These are phyloP conservation scores for Diplodia mutila DNA, from an alignment of 2,329 filamentous ascomycete genomes.

Conservation along the genomic window DNA sequence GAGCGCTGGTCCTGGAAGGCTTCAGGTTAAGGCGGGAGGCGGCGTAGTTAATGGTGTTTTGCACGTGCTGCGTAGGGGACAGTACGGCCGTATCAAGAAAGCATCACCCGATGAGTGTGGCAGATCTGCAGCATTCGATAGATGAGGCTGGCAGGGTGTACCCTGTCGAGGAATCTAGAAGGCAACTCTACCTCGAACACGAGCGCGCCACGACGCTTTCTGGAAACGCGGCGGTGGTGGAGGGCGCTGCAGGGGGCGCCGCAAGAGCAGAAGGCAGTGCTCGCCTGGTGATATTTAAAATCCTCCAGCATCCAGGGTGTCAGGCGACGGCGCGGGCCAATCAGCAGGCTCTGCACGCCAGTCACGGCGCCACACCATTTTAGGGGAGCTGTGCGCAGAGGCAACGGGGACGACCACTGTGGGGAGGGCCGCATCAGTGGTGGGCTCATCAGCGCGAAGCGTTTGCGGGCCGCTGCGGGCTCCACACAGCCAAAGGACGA, in stretches of 20 bases:
- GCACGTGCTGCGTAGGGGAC: not conserved
- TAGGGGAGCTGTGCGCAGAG: conserved; percentile 19
- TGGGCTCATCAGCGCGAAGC: conserved; percentile 16
- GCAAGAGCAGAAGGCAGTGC: not conserved
- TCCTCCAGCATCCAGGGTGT: conserved; percentile 16
- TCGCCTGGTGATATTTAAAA: conserved; percentile 12
- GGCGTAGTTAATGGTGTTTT: conserved; percentile 11
- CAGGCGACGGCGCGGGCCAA: conserved; percentile 5
- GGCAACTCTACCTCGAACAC: conserved; percentile 4
- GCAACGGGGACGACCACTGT: conserved; percentile 11
- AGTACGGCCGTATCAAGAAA: conserved; percentile 14
- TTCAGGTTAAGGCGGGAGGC: conserved; percentile 31
- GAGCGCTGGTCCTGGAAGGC: conserved; percentile 40
- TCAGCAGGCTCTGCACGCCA: conserved; percentile 4
- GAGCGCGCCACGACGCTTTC: not conserved
- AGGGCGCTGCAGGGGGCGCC: conserved; percentile 17
- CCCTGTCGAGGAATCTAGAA: not conserved
- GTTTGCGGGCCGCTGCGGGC: conserved; percentile 25
- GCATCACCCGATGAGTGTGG: conserved; percentile 11
- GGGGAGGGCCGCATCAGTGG: conserved; percentile 3
- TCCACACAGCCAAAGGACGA: not conserved
- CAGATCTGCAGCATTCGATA: conserved; percentile 20
- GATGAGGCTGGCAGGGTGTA: not conserved
- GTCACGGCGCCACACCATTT: conserved; percentile 13
- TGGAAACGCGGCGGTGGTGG: conserved; percentile 16